Percentiles rank a stretch among this genome's conserved stretches.
These are phyloP conservation scores for Clonostachys chloroleuca DNA, from an alignment of 2,329 filamentous ascomycete genomes.

Conservation along the genomic window DNA sequence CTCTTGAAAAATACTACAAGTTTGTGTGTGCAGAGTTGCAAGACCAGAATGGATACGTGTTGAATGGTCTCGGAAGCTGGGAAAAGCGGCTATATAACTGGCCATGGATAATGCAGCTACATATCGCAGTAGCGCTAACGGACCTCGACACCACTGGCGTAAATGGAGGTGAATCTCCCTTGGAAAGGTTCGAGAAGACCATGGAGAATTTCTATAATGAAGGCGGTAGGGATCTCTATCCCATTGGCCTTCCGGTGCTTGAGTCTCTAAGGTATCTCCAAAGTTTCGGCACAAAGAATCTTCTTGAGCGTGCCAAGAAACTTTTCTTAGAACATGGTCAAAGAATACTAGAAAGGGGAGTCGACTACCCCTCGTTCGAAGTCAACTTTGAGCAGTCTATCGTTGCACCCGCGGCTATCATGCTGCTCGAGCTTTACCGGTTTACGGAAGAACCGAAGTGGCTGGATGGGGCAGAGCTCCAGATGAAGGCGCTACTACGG, in stretches of 20 bases:
- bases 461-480: neutral
- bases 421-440: neutral
- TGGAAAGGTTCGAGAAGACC: neutral
- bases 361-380: neutral
- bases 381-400: neutral
- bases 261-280: neutral
- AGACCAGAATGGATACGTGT: neutral
- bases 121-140: neutral
- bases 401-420: slow-evolving; percentile 1
- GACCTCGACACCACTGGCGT: neutral
- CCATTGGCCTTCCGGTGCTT: neutral
- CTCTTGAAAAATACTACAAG: neutral
- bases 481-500: neutral
- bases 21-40: neutral
- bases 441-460: slow-evolving; percentile 13
- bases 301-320: neutral
- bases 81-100: neutral
- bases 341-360: neutral
- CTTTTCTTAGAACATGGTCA: neutral
- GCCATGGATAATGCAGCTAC: neutral
- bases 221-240: neutral
- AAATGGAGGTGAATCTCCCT: neutral
- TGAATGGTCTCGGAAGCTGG: neutral
- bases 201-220: neutral
- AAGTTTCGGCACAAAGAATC: neutral